Evolutionary conservation across 495 filamentous ascomycete genomes (phyloP), one percentile per base, ranked within the genome.

Genomic region (Aspergillus homomorphus): DNA sequence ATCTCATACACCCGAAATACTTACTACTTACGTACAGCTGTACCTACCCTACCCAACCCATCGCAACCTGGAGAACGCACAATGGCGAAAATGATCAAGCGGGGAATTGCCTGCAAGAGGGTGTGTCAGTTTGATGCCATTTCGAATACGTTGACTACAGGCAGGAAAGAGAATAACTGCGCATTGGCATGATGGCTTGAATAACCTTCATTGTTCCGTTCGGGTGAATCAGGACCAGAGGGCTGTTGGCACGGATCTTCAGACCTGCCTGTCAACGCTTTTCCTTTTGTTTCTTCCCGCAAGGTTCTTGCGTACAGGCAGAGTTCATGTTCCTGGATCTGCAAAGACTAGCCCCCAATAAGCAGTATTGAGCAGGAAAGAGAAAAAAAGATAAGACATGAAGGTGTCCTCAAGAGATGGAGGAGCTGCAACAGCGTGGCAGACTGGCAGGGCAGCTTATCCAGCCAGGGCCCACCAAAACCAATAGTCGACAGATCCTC

Each of bases 401-500:
- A 50, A 55, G 38, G 14, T 45, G 1, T 3, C 12, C 24, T 7
- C 12, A 58, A 57, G 45, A 48, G 45, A 44, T 33, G 51, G 56
- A 58, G 54, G 44, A 63, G 56, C 51, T 53, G 57, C 46, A 65
- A 64, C 62, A 63, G 62, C 67, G 63, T 71, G 70, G 67, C 69
- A 69, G n/a, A n/a, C n/a, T n/a, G n/a, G n/a, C n/a, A n/a, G n/a
- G n/a, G 69, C 64, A 62, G 48, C 21, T 51, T 23, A 38, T 10
- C 45, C 55, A 59, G 72, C 74, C 73, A 75, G 72, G 71, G 51
- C 62, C 58, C 62, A 66, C 73, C 73, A 73, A 75, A 66, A 71
- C 68, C 74, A 77, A 77, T 77, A 77, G 74, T 77, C 65, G 59
- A 72, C 73, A 66, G 74, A 77, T 77, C 74, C 64, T 51, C 58